Evolutionary conservation across 1,139 yeast genomes (phyloP).

Genomic region (Candida pseudoviswanathii): DNA sequence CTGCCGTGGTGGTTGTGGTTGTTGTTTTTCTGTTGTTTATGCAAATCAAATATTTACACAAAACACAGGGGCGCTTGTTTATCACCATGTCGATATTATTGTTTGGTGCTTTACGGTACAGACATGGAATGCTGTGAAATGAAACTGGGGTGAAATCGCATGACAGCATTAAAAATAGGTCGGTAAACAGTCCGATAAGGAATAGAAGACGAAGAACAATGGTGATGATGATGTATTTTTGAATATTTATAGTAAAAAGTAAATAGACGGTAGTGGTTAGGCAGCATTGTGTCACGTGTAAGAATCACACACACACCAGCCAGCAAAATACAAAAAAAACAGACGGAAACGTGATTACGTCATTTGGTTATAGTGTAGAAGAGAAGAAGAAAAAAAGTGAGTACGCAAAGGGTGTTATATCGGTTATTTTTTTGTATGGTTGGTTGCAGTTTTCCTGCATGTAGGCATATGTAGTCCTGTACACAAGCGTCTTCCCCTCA

Average conservation of each 20-base stretch:
- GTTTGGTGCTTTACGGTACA: too few species aligned
- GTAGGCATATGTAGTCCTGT: slow-evolving; percentile 1
- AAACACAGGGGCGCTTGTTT: not conserved
- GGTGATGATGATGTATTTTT: not conserved
- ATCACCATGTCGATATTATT: not conserved
- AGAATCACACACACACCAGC: not conserved
- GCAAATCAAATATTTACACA: slow-evolving; percentile 3
- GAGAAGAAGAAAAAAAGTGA: not conserved
- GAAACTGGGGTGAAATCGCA: not conserved
- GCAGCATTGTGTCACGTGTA: not conserved
- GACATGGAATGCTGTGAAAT: not conserved
- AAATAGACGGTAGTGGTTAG: not conserved
- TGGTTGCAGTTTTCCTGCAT: not conserved
- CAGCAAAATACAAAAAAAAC: not conserved
- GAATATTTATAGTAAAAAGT: slow-evolving; percentile 1
- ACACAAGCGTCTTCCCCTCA: not conserved
- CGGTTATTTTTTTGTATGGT: not conserved
- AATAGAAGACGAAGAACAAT: too few species aligned
- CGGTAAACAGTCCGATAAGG: not conserved
- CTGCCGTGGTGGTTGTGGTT: not conserved
- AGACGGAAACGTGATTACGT: not conserved
- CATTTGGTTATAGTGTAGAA: not conserved
- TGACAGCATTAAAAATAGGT: not conserved
- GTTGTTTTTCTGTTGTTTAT: not conserved
- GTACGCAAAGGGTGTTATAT: not conserved